These are phyloP conservation scores for Blastomyces silverae DNA, from an alignment of 2,329 filamentous ascomycete genomes.

Conservation along the genomic window DNA sequence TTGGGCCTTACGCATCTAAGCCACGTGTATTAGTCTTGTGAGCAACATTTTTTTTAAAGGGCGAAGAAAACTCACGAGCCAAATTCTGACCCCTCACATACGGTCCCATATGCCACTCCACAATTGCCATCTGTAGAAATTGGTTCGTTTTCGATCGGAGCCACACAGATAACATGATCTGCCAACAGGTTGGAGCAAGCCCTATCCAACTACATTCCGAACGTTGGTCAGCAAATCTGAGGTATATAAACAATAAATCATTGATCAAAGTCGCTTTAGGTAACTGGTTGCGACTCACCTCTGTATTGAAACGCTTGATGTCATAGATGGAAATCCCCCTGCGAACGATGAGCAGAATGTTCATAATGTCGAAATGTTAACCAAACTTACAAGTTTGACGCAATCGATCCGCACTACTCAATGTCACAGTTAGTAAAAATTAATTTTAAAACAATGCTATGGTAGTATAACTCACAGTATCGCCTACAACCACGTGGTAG, in stretches of 20 bases:
- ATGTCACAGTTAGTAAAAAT: slow-evolving; percentile 11
- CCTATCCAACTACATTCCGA: slow-evolving; percentile 15
- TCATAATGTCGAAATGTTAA: neutral
- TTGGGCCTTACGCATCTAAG: slow-evolving; percentile 14
- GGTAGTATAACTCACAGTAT: slow-evolving; percentile 19
- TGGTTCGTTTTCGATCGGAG: slow-evolving; percentile 15
- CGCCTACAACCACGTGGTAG: slow-evolving; percentile 18
- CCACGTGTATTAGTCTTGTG: neutral
- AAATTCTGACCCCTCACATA: slow-evolving; percentile 17
- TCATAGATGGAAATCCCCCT: slow-evolving; percentile 15
- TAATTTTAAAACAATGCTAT: neutral
- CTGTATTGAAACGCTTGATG: slow-evolving; percentile 16
- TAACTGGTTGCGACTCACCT: slow-evolving; percentile 11
- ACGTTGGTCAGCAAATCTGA: slow-evolving; percentile 5
- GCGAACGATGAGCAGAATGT: slow-evolving; percentile 10
- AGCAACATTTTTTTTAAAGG: neutral
- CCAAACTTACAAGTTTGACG: slow-evolving; percentile 17
- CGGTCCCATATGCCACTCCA: slow-evolving; percentile 10
- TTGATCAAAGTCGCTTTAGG: neutral
- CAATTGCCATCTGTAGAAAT: slow-evolving; percentile 16
- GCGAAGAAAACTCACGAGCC: slow-evolving; percentile 17
- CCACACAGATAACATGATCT: slow-evolving; percentile 21
- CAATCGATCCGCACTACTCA: slow-evolving; percentile 19
- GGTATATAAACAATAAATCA: neutral
- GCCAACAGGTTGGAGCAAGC: slow-evolving; percentile 20